Evolutionary conservation across 352 stramenopile genomes (phyloP).

Genomic region (Globisporangium megalacanthum): DNA sequence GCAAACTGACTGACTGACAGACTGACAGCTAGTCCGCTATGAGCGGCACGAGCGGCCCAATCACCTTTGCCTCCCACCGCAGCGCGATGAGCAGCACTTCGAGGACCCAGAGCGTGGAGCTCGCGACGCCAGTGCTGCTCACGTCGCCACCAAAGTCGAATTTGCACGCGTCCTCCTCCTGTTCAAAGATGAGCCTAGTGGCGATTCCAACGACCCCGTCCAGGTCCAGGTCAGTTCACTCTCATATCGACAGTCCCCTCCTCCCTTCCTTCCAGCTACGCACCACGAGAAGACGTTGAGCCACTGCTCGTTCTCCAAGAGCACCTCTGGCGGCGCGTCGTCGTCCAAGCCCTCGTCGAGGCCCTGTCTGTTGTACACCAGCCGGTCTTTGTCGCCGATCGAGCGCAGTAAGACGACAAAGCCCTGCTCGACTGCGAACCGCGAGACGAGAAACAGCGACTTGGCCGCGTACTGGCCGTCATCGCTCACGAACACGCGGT

Average conservation of each 20-base stretch:
- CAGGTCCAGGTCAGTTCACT: background rate
- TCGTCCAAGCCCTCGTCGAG: background rate
- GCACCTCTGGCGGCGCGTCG: background rate
- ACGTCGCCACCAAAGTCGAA: constrained; percentile 49
- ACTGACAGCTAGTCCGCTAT: background rate
- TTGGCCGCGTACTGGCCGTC: constrained; percentile 22
- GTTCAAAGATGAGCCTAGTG: constrained; percentile 41
- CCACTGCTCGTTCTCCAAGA: constrained; percentile 22
- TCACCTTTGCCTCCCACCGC: constrained; percentile 47
- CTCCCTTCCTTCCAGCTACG: constrained; percentile 4
- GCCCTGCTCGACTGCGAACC: constrained; percentile 28
- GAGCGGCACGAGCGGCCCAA: constrained; percentile 33
- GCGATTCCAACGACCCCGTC: too few relatives aligned
- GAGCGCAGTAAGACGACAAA: constrained; percentile 41
- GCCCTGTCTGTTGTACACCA: background rate
- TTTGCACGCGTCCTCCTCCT: constrained; percentile 6
- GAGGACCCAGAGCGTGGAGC: constrained; percentile 55
- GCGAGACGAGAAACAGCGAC: constrained; percentile 42
- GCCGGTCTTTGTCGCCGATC: constrained; percentile 20
- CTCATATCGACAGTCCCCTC: too few relatives aligned
- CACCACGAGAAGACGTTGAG: constrained; percentile 60
- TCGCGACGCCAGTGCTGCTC: constrained; percentile 28
- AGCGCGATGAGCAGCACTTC: constrained; percentile 57
- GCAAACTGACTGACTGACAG: background rate
- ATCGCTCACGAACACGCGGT: constrained; percentile 33